phyloP scores from a whole-genome alignment of 257 asterid genomes.

The Jacaranda copaia region DNA sequence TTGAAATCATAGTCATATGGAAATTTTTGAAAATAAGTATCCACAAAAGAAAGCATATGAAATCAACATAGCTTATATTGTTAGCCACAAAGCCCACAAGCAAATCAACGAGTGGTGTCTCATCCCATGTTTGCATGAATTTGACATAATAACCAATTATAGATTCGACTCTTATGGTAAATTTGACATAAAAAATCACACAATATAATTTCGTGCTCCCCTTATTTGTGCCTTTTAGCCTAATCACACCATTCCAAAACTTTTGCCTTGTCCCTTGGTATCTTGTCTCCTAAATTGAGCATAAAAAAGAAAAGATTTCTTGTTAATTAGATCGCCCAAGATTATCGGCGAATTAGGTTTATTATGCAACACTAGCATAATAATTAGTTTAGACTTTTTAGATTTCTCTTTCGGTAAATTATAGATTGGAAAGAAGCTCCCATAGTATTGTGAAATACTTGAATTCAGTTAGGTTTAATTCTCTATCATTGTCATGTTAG shows the following conservation, averaged over 20 bases:
- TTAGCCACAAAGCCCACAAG: constrained; percentile 39
- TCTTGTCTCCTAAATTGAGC: constrained; percentile 39
- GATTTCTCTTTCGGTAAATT: background rate
- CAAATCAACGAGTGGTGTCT: constrained; percentile 36
- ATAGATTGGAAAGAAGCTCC: background rate
- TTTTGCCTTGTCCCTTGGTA: constrained; percentile 45
- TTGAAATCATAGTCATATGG: constrained; percentile 13
- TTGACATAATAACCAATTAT: background rate
- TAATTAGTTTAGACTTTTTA: background rate
- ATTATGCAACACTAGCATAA: background rate
- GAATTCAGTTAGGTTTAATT: too few species aligned
- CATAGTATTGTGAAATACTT: background rate
- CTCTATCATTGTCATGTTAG: too few species aligned
- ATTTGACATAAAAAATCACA: constrained; percentile 19
- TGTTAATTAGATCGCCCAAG: background rate
- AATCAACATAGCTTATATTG: constrained; percentile 29
- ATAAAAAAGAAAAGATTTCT: background rate
- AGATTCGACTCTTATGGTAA: constrained; percentile 20
- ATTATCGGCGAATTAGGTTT: constrained; percentile 16
- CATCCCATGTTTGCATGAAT: constrained; percentile 23
- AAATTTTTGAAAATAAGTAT: background rate
- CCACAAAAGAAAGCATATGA: constrained; percentile 12
- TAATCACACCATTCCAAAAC: constrained; percentile 24
- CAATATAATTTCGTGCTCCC: constrained; percentile 30
- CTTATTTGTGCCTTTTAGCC: constrained; percentile 10